Evolutionary conservation across 495 filamentous ascomycete genomes (phyloP), one percentile per base, ranked within the genome.

Genomic region (Annulohypoxylon stygium): DNA sequence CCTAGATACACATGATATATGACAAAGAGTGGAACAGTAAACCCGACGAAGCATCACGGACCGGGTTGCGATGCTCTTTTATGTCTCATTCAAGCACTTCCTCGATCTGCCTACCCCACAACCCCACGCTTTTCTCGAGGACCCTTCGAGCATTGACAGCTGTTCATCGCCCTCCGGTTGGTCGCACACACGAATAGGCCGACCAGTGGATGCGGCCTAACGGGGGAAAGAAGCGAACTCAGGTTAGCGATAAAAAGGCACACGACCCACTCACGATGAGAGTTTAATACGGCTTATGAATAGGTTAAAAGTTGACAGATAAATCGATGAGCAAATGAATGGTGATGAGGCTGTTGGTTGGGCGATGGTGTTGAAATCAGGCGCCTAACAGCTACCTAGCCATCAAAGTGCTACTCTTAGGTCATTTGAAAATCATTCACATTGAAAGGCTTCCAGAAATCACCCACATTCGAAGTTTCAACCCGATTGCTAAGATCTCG

Each of bases 101-200:
- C 23, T 65, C 55, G 33, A 47, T 43, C 37, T 43, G 58, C 63
- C 23, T 70, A 74, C 73, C 73, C 67, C 75, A 75, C 75, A 76
- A 61, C 76, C 76, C 76, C 76, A 76, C 76, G 76, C 68, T 73
- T 59, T 26, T 59, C 34, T 57, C 41, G 36, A 50, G 25, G 8
- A n/a, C 45, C 55, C 33, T 61, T 58, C 14, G 41, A 45, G 43
- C 66, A 16, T 66, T 69, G 74, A 78, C 76, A 76, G 65, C 58
- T 78, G 76, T 74, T 58, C 70, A 60, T 67, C 68, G 53, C 6
- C 58, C 51, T 75, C 74, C 61, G 74, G 76, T 78, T 78, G 76
- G 76, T 71, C 68, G n/a, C 36, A 23, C 11, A 23, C 30, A 33
- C n/a, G 14, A 14, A n/a, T 59, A 55, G 12, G 10, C 36, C 59